Evolutionary conservation across 2,329 filamentous ascomycete species (phyloP).

Genomic region (Clonostachys chloroleuca): DNA sequence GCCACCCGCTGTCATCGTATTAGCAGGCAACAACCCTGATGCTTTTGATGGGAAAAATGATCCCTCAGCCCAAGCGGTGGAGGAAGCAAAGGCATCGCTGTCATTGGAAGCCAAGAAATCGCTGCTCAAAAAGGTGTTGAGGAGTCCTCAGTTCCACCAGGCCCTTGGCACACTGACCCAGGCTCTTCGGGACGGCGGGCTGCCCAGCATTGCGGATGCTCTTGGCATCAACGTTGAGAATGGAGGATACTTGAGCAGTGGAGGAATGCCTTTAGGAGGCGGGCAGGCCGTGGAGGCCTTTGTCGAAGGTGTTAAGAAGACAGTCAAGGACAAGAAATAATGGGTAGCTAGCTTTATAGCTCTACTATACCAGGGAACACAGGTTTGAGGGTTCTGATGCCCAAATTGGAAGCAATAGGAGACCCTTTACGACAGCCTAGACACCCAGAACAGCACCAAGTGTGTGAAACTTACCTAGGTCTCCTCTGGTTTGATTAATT

Average conservation of each 20-base stretch:
- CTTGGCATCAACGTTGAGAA: constrained; percentile 77
- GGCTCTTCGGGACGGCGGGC: constrained; percentile 82
- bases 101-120: constrained; percentile 72
- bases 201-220: constrained; percentile 86
- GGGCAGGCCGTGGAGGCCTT: constrained; percentile 89
- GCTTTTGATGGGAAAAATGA: constrained; percentile 56
- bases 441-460: no score
- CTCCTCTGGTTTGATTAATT: no score
- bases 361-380: no score
- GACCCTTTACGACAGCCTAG: no score
- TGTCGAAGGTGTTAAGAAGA: constrained; percentile 80
- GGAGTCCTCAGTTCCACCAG: constrained; percentile 88
- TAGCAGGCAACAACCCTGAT: constrained; percentile 62
- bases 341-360: background rate
- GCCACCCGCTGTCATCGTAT: constrained; percentile 72
- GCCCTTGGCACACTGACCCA: constrained; percentile 80
- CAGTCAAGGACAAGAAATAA: constrained; percentile 55
- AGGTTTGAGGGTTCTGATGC: no score
- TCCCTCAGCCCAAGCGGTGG: constrained; percentile 62
- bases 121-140: constrained; percentile 75
- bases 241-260: constrained; percentile 74
- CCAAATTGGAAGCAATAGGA: no score
- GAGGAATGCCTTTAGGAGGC: constrained; percentile 80
- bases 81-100: constrained; percentile 70
- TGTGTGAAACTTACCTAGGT: no score